These are phyloP conservation scores for Barnettozyma vustinii DNA, from an alignment of 805 yeast species.

Conservation along the genomic window DNA sequence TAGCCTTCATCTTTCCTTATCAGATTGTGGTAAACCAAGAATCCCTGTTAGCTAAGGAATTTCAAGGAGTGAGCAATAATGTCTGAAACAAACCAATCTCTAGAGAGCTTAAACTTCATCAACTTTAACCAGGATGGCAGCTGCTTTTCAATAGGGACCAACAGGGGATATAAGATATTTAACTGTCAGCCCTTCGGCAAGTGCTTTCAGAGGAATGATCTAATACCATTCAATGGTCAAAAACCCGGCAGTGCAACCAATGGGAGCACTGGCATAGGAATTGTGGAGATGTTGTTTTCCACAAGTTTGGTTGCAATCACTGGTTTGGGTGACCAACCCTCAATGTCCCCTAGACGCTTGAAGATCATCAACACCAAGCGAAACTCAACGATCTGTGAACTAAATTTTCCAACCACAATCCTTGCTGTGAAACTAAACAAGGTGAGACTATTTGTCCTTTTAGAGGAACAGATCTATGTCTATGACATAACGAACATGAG, in stretches of 20 bases:
- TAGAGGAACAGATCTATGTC: constrained; percentile 61
- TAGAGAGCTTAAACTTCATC: constrained; percentile 38
- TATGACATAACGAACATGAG: constrained; percentile 72
- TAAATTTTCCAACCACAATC: constrained; percentile 61
- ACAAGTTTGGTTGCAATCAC: constrained; percentile 68
- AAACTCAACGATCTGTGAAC: constrained; percentile 57
- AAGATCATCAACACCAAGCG: constrained; percentile 77
- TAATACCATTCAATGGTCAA: constrained; percentile 31
- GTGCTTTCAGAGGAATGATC: constrained; percentile 36
- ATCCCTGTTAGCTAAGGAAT: neutral
- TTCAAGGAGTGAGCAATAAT: neutral
- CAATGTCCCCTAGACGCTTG: constrained; percentile 73
- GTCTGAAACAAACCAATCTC: constrained; percentile 1
- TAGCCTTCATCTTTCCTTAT: too few species aligned
- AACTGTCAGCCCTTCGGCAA: constrained; percentile 65
- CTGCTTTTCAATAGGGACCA: constrained; percentile 66
- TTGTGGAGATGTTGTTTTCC: constrained; percentile 72
- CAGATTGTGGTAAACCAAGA: neutral
- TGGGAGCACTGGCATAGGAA: constrained; percentile 42
- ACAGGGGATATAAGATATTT: constrained; percentile 57
- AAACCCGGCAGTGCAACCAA: neutral
- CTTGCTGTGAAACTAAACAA: constrained; percentile 60
- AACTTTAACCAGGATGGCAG: constrained; percentile 72
- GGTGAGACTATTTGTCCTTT: constrained; percentile 54
- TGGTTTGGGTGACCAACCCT: constrained; percentile 64